Base-by-base conservation (phyloP, 2,329 filamentous ascomycete genomes). In the Bipolaris victoriae region DNA sequence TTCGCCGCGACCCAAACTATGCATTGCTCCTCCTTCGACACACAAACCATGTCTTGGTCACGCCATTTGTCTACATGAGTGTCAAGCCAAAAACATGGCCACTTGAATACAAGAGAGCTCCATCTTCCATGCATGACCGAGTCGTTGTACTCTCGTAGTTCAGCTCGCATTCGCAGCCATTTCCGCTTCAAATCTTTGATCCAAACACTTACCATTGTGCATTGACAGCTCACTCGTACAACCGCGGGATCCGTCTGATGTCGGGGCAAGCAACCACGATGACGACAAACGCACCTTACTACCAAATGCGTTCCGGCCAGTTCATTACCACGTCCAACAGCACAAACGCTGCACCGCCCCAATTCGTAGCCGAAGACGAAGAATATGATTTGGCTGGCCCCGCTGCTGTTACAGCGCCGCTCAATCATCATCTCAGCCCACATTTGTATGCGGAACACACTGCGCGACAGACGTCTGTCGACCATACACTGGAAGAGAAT, bases 281-380 rank as follows among this genome's bases (percentile, higher is more conserved):
- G 72, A 59, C 69, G 53, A 58, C 71, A 69, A 75, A 74, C 68
- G 72, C 73, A 33, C 74, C 73, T 33, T 75, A 75, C 64, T 76
- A 72, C 56, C 73, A 74, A 60, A 63, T 71, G 55, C 69, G 64
- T 50, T 44, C 60, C 54, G 62, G 68, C 55, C 72, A 74, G 57
- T 65, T 67, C 64, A 66, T 59, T 36, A 61, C 61, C 16, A 49
- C 53, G 15, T 39, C 62, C 54, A 67, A 67, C 60, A 52, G 52
- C 48, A 55, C 71, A 69, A 71, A 68, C 67, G 62, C 61, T 47
- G 44, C 52, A 37, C 50, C 49, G 22, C 57, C 62, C 44, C 59
- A 55, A 22, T 66, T 63, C 37, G 53, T 43, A 33, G 37, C 62
- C 43, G 66, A 67, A 44, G 61, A 69, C 29, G 60, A 58, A 40